Percentiles rank a stretch among this genome's conserved stretches.
Conservation (phyloP, 2,329 filamentous ascomycete species). For the Monosporascus sp. region DNA sequence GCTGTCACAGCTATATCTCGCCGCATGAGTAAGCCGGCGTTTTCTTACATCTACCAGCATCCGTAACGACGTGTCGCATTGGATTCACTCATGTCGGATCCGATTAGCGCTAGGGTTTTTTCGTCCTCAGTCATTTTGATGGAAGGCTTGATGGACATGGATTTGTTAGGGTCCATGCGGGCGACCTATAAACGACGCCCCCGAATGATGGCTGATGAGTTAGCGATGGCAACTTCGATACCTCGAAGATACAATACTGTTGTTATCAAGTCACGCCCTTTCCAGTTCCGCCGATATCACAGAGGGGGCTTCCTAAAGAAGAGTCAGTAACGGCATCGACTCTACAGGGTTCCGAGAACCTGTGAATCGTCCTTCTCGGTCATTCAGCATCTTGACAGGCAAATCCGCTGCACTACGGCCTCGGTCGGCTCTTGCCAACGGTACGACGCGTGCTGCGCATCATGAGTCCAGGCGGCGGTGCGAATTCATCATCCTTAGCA, state of each 20-base stretch:
- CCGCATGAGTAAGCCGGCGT: not conserved
- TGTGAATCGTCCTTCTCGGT: too few relatives aligned
- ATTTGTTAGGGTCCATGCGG: too few relatives aligned
- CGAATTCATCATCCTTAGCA: too few relatives aligned
- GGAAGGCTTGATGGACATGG: not conserved
- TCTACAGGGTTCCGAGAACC: too few relatives aligned
- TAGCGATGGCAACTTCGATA: not conserved
- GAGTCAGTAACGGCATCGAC: too few relatives aligned
- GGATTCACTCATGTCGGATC: not conserved
- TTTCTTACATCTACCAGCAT: not conserved
- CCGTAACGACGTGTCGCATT: not conserved
- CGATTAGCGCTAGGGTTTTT: not conserved
- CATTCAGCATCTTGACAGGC: too few relatives aligned
- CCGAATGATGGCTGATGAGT: not conserved
- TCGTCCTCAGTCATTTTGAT: not conserved
- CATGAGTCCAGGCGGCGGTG: too few relatives aligned
- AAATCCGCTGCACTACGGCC: too few relatives aligned
- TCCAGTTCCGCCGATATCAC: not conserved
- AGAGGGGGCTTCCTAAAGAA: not conserved
- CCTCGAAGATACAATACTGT: not conserved
- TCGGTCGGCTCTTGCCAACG: too few relatives aligned
- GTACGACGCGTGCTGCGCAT: too few relatives aligned
- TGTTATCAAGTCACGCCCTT: not conserved
- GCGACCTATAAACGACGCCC: not conserved
- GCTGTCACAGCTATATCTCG: not conserved